These are phyloP conservation scores for Exophiala calicioides DNA, from an alignment of 2,329 filamentous ascomycete species.

Conservation along the genomic window DNA sequence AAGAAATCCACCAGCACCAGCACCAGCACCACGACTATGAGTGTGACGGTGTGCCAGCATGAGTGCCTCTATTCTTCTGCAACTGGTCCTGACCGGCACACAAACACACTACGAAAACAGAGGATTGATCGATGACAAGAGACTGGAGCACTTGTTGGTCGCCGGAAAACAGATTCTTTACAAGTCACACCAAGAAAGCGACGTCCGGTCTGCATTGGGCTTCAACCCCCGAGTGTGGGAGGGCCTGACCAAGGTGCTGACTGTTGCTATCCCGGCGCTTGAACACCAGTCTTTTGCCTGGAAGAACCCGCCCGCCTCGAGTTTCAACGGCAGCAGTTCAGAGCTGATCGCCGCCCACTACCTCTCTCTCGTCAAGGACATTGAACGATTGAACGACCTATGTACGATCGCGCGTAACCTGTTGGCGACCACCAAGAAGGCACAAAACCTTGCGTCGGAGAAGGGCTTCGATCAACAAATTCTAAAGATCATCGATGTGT, in stretches of 20 bases:
- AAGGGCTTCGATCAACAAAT: constrained; percentile 63
- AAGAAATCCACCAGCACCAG: not conserved
- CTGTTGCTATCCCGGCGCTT: constrained; percentile 61
- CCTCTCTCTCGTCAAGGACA: constrained; percentile 60
- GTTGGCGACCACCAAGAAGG: constrained; percentile 60
- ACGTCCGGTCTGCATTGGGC: constrained; percentile 60
- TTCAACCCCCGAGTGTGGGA: constrained; percentile 60
- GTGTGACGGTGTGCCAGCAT: constrained; percentile 12
- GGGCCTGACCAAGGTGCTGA: constrained; percentile 59
- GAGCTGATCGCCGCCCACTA: constrained; percentile 64
- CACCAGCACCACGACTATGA: constrained; percentile 18
- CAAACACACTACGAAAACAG: constrained; percentile 62
- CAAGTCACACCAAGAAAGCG: constrained; percentile 57
- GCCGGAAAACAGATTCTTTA: constrained; percentile 62
- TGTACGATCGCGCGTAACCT: constrained; percentile 64
- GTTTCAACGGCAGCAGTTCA: constrained; percentile 38
- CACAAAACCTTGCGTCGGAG: constrained; percentile 64
- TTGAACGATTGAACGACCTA: constrained; percentile 63
- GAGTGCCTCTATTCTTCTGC: constrained; percentile 42
- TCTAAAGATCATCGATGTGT: constrained; percentile 63
- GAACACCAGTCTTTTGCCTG: constrained; percentile 63
- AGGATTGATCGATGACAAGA: constrained; percentile 61
- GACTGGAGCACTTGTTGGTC: constrained; percentile 58
- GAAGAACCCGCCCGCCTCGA: constrained; percentile 52
- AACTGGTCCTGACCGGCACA: constrained; percentile 49